Base-by-base conservation (phyloP, 768 basidiomycete species). In the Leccinum aurantiacum region DNA sequence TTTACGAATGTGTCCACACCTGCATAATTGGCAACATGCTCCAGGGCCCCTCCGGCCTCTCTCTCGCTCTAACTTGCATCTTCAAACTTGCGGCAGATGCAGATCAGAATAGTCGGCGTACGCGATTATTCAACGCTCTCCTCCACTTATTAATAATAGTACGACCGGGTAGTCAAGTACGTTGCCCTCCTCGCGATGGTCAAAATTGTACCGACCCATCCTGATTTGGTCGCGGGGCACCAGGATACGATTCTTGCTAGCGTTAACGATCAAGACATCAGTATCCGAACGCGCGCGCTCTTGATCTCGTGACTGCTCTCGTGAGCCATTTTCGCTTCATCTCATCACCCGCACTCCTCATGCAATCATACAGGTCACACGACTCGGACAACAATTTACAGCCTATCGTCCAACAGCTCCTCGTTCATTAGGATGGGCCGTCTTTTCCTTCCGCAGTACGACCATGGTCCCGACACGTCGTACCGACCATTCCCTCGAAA, bases 1-100 rank as follows among this genome's bases (percentile, higher is more conserved):
- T 99, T 17, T 99, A 98, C 71, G 97, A 99, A 78, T 99, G 97
- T 73, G 96, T 99, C 1, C 91, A 95, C 66, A 98, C 97, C 0
- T 98, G 94, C 67, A 98, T 99, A 65, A 93, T 93, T 11, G 96
- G 97, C 9, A 94, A 91, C 6, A 98, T 99, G 93, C 81, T 98
- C 11, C 88, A 89, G 65, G 90, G 88, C 3, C 58, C 84, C 22
- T 84, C 88, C 27, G 93, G 92, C 11, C 82, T 89, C 70, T 78
- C 87, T 3, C 78, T 99, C 50, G 97, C 97, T 6, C 81, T 81
- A 60, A 85, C 87, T 11, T 99, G 97, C 67, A 93, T 96, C 38
- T 91, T 93, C 29, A 99, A 99, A 74, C 80, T 99, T 38, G 91
- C 94, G 22, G 84, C 85, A 29, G 95, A 98, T 73, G 75, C 87